A percentile compares a stretch with the other conserved stretches of the same genome.
Evolutionary conservation across 495 filamentous ascomycete species (phyloP).

Genomic region (Neurospora intermedia): DNA sequence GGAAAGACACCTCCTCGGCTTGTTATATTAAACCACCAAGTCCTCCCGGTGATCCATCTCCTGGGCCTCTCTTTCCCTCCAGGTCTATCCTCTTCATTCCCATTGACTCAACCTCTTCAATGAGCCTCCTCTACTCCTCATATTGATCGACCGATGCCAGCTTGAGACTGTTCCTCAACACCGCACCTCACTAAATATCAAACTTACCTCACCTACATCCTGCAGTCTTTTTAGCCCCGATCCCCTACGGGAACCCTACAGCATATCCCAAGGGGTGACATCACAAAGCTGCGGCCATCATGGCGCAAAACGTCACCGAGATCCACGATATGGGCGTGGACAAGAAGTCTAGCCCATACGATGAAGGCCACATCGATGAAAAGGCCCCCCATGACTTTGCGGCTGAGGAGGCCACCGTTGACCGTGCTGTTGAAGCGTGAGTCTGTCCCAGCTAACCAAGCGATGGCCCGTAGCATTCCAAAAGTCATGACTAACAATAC

Average conservation of each 20-base stretch:
- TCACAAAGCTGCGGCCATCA: background rate
- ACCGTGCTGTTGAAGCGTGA: conserved; percentile 4
- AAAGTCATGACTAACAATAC: background rate
- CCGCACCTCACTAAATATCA: background rate
- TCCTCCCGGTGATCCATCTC: background rate
- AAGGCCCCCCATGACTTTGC: background rate
- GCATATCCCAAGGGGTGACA: background rate
- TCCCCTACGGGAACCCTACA: background rate
- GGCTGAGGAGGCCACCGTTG: background rate
- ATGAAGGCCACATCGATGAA: background rate
- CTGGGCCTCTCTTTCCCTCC: background rate
- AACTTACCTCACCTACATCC: background rate
- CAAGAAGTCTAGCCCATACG: background rate
- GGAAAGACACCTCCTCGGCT: background rate
- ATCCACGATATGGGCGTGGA: background rate
- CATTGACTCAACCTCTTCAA: background rate
- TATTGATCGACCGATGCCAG: background rate
- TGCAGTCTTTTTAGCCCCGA: background rate
- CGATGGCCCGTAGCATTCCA: background rate
- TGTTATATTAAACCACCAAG: background rate
- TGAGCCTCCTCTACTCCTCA: background rate
- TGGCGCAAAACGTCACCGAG: background rate
- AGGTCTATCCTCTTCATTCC: background rate
- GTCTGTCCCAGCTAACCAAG: background rate
- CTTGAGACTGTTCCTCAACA: background rate